Percentiles rank a stretch among this genome's conserved stretches.
Evolutionary conservation across 1,284 basidiomycete species (phyloP).

Genomic region (Melanopsichium pennsylvanicum): DNA sequence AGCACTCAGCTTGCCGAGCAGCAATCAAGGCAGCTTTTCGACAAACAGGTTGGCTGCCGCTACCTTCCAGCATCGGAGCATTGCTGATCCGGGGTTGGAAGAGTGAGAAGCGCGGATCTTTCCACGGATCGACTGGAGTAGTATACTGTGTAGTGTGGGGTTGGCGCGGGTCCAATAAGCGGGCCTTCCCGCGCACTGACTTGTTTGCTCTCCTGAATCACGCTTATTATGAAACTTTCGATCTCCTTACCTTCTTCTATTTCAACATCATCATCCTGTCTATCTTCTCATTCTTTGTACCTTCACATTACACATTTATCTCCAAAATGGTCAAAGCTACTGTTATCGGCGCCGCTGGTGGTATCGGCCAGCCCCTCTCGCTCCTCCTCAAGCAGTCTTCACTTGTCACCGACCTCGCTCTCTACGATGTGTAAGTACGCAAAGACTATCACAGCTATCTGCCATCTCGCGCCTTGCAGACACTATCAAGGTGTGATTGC

Average conservation of each 20-base stretch:
- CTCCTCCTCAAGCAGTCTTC: constrained; percentile 87
- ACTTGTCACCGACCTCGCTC: constrained; percentile 75
- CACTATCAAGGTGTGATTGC: no score
- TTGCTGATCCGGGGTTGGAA: neutral
- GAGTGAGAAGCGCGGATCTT: constrained; percentile 15
- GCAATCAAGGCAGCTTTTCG: neutral
- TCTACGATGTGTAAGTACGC: constrained; percentile 97
- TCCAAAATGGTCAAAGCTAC: constrained; percentile 61
- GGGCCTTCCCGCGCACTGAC: neutral
- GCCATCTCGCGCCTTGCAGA: no score
- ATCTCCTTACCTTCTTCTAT: constrained; percentile 8
- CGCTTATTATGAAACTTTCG: no score
- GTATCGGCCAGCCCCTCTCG: constrained; percentile 81
- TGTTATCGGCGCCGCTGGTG: constrained; percentile 65
- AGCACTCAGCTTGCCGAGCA: neutral
- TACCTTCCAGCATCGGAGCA: constrained; percentile 2
- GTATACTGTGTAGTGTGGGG: no score
- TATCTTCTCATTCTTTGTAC: neutral
- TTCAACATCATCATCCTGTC: constrained; percentile 1
- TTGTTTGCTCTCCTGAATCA: no score
- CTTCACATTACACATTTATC: neutral
- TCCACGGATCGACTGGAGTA: constrained; percentile 13
- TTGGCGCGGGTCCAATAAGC: no score
- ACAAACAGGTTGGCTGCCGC: neutral
- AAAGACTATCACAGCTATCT: no score